Evolutionary conservation across 192 early-diverging fungal genomes (phyloP).

Genomic region (Coemansia sp.): DNA sequence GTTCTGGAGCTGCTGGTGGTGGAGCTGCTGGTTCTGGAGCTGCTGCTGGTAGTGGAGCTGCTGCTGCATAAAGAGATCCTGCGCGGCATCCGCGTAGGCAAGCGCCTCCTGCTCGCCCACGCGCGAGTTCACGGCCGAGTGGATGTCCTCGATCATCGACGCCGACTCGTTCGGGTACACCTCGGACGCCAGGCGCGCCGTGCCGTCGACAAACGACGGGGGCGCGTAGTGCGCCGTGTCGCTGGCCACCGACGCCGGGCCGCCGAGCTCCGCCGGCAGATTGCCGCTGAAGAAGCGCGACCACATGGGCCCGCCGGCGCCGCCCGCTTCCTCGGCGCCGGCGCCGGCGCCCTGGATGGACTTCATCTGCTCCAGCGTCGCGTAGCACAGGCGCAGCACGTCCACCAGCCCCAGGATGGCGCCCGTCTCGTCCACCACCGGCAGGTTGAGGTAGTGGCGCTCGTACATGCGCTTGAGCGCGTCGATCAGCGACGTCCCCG

Average conservation of each 20-base stretch:
- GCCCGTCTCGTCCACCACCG: conserved; percentile 67
- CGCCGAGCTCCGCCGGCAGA: conserved; percentile 55
- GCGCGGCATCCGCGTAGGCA: conserved; percentile 21
- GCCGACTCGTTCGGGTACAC: conserved; percentile 53
- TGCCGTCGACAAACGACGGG: conserved; percentile 45
- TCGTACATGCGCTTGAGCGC: conserved; percentile 85
- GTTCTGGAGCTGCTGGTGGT: conserved; percentile 19
- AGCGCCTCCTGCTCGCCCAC: conserved; percentile 51
- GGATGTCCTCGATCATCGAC: conserved; percentile 53
- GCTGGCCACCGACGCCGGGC: conserved; percentile 59
- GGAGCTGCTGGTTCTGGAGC: conserved; percentile 17
- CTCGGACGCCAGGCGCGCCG: conserved; percentile 39
- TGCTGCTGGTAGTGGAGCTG: conserved; percentile 10
- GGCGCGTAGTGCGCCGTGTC: conserved; percentile 55
- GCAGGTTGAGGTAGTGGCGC: conserved; percentile 79
- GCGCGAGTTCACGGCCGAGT: conserved; percentile 53
- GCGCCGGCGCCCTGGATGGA: conserved; percentile 52
- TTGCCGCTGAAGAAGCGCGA: conserved; percentile 74
- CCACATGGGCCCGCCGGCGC: conserved; percentile 62
- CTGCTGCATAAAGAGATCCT: conserved; percentile 33
- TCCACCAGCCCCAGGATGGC: conserved; percentile 75
- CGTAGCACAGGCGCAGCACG: conserved; percentile 77
- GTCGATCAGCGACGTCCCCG: conserved; percentile 71
- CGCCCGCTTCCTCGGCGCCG: conserved; percentile 14
- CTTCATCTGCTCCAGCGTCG: conserved; percentile 76